Conservation (phyloP, 768 basidiomycete species). For the Goffeauzyma gilvescens region DNA sequence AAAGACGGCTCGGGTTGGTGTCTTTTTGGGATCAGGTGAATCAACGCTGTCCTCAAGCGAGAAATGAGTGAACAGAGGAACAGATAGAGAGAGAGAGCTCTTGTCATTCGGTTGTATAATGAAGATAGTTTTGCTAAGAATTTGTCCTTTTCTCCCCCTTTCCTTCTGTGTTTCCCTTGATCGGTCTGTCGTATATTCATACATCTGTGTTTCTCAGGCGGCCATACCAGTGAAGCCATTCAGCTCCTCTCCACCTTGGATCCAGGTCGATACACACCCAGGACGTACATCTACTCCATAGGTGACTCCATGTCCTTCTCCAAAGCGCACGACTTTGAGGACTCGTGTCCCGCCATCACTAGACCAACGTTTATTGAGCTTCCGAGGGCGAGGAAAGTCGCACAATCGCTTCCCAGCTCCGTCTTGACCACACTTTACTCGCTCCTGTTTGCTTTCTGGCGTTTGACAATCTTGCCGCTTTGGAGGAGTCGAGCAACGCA, state of each 20-base stretch:
- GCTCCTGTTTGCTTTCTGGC: constrained; percentile 44
- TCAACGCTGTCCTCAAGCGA: too few species aligned
- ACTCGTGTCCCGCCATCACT: constrained; percentile 6
- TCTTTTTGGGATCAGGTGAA: background rate
- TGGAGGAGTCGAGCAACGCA: background rate
- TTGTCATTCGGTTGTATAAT: too few species aligned
- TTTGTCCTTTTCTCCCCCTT: background rate
- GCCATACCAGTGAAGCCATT: constrained; percentile 79
- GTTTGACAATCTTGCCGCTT: constrained; percentile 44
- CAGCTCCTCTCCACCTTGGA: constrained; percentile 53
- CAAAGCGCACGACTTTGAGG: constrained; percentile 53
- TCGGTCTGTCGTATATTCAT: constrained; percentile 4
- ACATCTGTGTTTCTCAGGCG: constrained; percentile 42
- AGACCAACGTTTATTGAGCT: constrained; percentile 40
- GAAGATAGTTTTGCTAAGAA: background rate
- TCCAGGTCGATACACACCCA: constrained; percentile 50
- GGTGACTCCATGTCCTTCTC: constrained; percentile 60
- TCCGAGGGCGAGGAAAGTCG: constrained; percentile 73
- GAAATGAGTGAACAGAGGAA: too few species aligned
- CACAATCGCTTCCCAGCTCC: constrained; percentile 56
- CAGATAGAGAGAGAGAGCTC: too few species aligned
- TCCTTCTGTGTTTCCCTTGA: background rate
- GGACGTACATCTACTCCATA: constrained; percentile 63
- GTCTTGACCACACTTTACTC: constrained; percentile 48
- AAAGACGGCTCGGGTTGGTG: background rate